Evolutionary conservation across 768 basidiomycete genomes (phyloP).

Genomic region (Daedalea quercina): DNA sequence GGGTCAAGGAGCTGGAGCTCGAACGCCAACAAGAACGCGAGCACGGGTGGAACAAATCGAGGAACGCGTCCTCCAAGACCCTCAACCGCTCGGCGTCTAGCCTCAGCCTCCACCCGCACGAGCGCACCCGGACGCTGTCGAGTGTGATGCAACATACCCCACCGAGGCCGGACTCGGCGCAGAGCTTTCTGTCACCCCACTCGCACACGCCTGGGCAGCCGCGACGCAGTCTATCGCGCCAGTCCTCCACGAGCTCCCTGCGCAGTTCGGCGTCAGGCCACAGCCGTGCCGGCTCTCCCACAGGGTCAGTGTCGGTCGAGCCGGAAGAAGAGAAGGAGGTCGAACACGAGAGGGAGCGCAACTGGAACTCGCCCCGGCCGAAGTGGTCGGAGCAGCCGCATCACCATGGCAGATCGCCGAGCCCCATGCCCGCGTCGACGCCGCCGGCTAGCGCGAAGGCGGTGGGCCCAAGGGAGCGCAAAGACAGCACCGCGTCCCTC

Average conservation of each 20-base stretch:
- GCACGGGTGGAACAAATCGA: constrained; percentile 49
- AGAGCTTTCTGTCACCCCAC: constrained; percentile 24
- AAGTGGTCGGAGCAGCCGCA: constrained; percentile 32
- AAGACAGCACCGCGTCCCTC: background rate
- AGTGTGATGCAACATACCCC: constrained; percentile 17
- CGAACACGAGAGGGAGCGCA: constrained; percentile 52
- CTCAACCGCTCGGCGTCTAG: constrained; percentile 37
- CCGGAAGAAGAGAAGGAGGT: background rate
- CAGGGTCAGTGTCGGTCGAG: constrained; percentile 24
- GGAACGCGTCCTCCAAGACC: constrained; percentile 2
- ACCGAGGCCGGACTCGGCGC: constrained; percentile 33
- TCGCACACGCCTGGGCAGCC: constrained; percentile 14
- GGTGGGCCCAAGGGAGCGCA: background rate
- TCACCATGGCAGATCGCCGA: constrained; percentile 11
- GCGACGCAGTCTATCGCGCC: constrained; percentile 4
- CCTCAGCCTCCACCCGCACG: constrained; percentile 26
- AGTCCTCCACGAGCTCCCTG: constrained; percentile 11
- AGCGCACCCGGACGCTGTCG: constrained; percentile 28
- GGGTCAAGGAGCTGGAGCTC: constrained; percentile 31
- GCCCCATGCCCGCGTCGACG: constrained; percentile 5
- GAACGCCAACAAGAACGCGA: constrained; percentile 45
- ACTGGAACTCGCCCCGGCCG: constrained; percentile 66
- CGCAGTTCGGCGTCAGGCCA: constrained; percentile 14
- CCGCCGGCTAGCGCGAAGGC: background rate
- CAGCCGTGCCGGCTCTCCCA: constrained; percentile 38